Evolutionary conservation across 805 yeast species (phyloP).

Genomic region (Wickerhamiella siamensis): DNA sequence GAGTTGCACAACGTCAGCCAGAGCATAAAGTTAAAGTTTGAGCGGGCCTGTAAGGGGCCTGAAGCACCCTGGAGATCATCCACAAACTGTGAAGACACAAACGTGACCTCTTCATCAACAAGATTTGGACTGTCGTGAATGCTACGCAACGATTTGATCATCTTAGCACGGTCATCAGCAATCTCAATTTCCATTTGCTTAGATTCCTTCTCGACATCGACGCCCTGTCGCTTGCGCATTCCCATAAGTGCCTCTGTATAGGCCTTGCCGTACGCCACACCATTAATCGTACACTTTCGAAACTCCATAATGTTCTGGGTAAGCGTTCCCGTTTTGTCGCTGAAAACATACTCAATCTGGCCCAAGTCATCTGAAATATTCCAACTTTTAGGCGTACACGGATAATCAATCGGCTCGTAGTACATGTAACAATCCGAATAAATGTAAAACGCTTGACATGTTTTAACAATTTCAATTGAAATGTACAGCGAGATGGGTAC

Average conservation of each 20-base stretch:
- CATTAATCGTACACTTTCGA: constrained; percentile 59
- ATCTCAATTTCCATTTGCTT: constrained; percentile 34
- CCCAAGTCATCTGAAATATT: constrained; percentile 75
- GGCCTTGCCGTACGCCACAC: constrained; percentile 58
- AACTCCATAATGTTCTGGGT: constrained; percentile 81
- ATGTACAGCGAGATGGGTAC: constrained; percentile 73
- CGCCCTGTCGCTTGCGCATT: constrained; percentile 49
- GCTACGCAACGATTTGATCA: constrained; percentile 32
- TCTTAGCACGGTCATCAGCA: constrained; percentile 31
- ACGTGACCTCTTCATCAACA: constrained; percentile 41
- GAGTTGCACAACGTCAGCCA: constrained; percentile 67
- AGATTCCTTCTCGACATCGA: constrained; percentile 42
- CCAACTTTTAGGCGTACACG: constrained; percentile 77
- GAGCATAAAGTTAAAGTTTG: constrained; percentile 49
- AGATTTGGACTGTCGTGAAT: constrained; percentile 36
- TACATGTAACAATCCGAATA: constrained; percentile 59
- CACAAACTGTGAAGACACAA: constrained; percentile 49
- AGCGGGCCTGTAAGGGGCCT: constrained; percentile 32
- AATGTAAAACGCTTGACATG: constrained; percentile 65
- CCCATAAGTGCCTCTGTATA: constrained; percentile 72
- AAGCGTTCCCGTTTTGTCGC: constrained; percentile 74
- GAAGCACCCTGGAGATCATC: constrained; percentile 34
- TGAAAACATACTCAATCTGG: constrained; percentile 67
- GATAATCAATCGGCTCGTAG: constrained; percentile 53
- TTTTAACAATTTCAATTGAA: constrained; percentile 67